Conservation (phyloP, 768 basidiomycete genomes). For the Pleurotus platypus region DNA sequence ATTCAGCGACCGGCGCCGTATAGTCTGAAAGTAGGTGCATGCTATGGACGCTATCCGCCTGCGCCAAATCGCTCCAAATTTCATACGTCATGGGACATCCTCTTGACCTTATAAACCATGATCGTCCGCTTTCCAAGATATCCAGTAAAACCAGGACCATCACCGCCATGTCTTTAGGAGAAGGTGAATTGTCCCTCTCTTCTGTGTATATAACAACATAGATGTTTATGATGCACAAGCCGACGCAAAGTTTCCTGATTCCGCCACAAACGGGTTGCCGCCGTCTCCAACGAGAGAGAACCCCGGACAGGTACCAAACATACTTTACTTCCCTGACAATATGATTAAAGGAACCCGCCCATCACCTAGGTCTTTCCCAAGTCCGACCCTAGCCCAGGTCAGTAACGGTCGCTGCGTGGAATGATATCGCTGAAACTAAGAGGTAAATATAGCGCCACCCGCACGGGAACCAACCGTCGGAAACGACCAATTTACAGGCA, state of each 20-base stretch:
- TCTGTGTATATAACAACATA: background rate
- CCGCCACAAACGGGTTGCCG: conserved; percentile 26
- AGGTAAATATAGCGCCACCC: conserved; percentile 19
- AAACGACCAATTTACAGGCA: conserved; percentile 32
- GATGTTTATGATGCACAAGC: conserved; percentile 8
- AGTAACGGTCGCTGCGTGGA: background rate
- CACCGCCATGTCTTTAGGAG: background rate
- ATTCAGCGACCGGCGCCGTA: too few relatives aligned
- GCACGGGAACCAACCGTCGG: conserved; percentile 20
- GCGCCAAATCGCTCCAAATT: background rate
- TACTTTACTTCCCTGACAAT: background rate
- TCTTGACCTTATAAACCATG: background rate
- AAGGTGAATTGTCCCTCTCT: background rate
- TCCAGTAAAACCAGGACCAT: background rate
- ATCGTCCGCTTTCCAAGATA: background rate
- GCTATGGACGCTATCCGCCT: background rate
- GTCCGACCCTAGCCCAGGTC: conserved; percentile 37
- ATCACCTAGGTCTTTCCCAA: conserved; percentile 41
- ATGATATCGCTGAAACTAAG: conserved; percentile 2
- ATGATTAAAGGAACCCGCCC: background rate
- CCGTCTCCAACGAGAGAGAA: conserved; percentile 45
- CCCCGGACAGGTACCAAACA: conserved; percentile 34
- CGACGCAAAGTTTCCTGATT: conserved; percentile 39
- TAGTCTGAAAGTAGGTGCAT: too few relatives aligned
- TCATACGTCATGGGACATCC: background rate